Percentiles rank a stretch among this genome's conserved stretches.
These are phyloP conservation scores for Parasitella parasitica DNA, from an alignment of 371 early-diverging fungal species.

Conservation along the genomic window DNA sequence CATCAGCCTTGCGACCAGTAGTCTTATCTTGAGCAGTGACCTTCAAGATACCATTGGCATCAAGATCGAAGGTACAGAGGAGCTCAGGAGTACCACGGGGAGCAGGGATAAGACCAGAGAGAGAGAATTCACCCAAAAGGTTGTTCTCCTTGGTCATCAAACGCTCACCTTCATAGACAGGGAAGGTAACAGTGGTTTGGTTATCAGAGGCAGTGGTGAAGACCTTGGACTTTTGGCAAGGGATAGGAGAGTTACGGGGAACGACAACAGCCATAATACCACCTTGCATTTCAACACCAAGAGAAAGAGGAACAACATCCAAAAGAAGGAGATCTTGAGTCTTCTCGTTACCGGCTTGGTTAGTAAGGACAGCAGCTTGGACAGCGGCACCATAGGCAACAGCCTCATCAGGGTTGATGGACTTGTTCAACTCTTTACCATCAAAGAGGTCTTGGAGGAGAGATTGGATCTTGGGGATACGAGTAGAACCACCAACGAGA, in stretches of 20 bases:
- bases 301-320: constrained; percentile 89
- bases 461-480: constrained; percentile 99
- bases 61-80: constrained; percentile 92
- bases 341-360: constrained; percentile 61
- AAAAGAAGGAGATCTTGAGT: constrained; percentile 75
- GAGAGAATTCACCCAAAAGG: constrained; percentile 89
- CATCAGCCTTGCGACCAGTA: constrained; percentile 85
- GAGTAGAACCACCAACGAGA: constrained; percentile 99
- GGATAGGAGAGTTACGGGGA: constrained; percentile 89
- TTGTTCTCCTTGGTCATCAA: constrained; percentile 92
- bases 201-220: constrained; percentile 96
- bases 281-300: constrained; percentile 95
- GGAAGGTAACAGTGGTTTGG: constrained; percentile 92
- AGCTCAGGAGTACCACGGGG: constrained; percentile 92
- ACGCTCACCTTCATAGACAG: constrained; percentile 94
- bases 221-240: constrained; percentile 86
- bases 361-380: constrained; percentile 84
- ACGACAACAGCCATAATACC: constrained; percentile 80
- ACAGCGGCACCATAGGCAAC: constrained; percentile 97
- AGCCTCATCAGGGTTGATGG: constrained; percentile 95
- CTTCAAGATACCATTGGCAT: constrained; percentile 94
- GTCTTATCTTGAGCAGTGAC: constrained; percentile 92
- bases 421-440: constrained; percentile 82
- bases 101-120: constrained; percentile 85
- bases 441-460: constrained; percentile 94